phyloP scores from a whole-genome alignment of 1,284 basidiomycete species.

The Pseudozyma sp. region DNA sequence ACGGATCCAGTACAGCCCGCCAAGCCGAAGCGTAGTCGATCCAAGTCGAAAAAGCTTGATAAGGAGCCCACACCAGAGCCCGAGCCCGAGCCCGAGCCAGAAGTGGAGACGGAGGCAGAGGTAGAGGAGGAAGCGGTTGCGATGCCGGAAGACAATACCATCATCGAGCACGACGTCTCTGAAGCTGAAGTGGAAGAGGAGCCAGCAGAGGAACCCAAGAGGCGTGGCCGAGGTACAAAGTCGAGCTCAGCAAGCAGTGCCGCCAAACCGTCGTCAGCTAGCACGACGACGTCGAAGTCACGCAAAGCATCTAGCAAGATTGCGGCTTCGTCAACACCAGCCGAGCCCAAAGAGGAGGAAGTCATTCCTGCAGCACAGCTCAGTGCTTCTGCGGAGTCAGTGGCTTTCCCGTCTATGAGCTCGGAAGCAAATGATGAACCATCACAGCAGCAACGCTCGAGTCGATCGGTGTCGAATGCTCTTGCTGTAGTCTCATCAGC shows the following conservation, averaged over 20 bases:
- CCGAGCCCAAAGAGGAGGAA: slow-evolving; percentile 3
- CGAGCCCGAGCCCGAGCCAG: slow-evolving; percentile 9
- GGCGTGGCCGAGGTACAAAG: slow-evolving; percentile 25
- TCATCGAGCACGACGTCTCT: slow-evolving; percentile 23
- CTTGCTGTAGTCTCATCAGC: not conserved
- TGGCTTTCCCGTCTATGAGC: slow-evolving; percentile 28
- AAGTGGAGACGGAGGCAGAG: slow-evolving; percentile 12
- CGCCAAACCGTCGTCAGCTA: slow-evolving; percentile 11
- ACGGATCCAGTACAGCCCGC: slow-evolving; percentile 19
- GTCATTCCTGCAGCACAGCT: not conserved
- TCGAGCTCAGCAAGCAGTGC: slow-evolving; percentile 7
- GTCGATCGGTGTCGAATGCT: slow-evolving; percentile 12
- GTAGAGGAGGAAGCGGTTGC: not conserved
- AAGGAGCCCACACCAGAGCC: slow-evolving; percentile 22
- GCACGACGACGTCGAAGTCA: slow-evolving; percentile 12
- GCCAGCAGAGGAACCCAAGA: slow-evolving; percentile 28
- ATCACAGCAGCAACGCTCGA: slow-evolving; percentile 11
- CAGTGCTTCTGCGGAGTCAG: not conserved
- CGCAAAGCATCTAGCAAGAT: slow-evolving; percentile 23
- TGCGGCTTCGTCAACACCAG: not conserved
- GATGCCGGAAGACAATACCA: slow-evolving; percentile 19
- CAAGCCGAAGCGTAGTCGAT: slow-evolving; percentile 39
- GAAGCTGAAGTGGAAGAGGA: slow-evolving; percentile 20
- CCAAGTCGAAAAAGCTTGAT: slow-evolving; percentile 38
- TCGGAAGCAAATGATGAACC: slow-evolving; percentile 23